A percentile compares a stretch with the other conserved stretches of the same genome.
These are phyloP conservation scores for Aspergillus pseudonomiae DNA, from an alignment of 2,329 filamentous ascomycete genomes.

Conservation along the genomic window DNA sequence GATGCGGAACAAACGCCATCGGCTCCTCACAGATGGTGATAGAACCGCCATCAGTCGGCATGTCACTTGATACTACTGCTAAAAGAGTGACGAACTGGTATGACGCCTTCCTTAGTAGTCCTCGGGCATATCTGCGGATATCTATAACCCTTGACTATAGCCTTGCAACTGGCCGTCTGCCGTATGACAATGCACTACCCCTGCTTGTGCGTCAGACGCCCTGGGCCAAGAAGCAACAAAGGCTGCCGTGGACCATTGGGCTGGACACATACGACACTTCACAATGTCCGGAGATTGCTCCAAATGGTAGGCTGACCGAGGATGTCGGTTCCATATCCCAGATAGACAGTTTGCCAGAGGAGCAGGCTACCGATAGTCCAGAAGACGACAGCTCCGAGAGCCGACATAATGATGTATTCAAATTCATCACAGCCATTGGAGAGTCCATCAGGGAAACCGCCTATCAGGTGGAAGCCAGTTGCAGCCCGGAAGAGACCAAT, in stretches of 20 bases:
- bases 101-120: neutral
- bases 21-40: neutral
- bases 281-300: neutral
- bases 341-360: neutral
- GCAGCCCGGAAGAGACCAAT: neutral
- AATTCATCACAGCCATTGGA: neutral
- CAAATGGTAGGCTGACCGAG: neutral
- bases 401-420: neutral
- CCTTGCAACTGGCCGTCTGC: neutral
- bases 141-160: neutral
- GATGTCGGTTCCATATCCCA: neutral
- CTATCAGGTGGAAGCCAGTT: neutral
- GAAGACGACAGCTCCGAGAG: neutral
- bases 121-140: neutral
- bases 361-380: fast-evolving
- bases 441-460: neutral
- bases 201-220: neutral
- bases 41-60: neutral
- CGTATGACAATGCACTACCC: neutral
- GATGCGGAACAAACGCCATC: neutral
- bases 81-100: neutral
- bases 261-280: neutral
- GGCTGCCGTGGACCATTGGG: neutral
- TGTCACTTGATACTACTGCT: neutral
- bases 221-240: neutral